Conservation (phyloP, 75 land plant species). For the Cupressus sempervirens region DNA sequence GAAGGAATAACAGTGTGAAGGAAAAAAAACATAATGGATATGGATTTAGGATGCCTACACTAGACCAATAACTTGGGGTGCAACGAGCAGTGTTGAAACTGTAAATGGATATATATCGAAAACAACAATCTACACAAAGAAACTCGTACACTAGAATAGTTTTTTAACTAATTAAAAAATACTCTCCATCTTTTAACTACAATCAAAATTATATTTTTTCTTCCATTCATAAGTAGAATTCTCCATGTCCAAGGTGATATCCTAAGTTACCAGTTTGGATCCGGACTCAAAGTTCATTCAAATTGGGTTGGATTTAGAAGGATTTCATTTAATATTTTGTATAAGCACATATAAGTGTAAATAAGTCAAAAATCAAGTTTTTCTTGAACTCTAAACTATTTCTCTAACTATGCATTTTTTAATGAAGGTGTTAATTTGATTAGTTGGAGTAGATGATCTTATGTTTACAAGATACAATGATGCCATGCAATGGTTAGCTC, state of each 20-base stretch:
- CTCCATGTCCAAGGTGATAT: too few relatives aligned
- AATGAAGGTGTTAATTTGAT: constrained; percentile 69
- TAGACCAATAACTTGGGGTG: neutral
- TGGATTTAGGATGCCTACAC: neutral
- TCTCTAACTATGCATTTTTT: neutral
- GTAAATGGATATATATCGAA: neutral
- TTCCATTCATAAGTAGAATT: neutral
- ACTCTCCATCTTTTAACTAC: neutral
- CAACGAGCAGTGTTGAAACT: neutral
- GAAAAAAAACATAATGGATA: neutral
- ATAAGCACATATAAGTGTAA: neutral
- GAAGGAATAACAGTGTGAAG: neutral
- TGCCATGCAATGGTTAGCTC: constrained; percentile 78
- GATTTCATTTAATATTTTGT: neutral
- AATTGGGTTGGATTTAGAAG: too few relatives aligned
- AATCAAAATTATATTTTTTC: neutral
- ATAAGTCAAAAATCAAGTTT: neutral
- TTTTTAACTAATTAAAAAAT: neutral
- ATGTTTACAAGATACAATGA: constrained; percentile 66
- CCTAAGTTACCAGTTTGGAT: too few relatives aligned
- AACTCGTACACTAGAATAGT: too few relatives aligned
- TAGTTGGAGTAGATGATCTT: constrained; percentile 90
- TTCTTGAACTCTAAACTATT: neutral
- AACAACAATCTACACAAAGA: too few relatives aligned
- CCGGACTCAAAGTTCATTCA: too few relatives aligned